Evolutionary conservation across 495 filamentous ascomycete genomes (phyloP), one percentile per base, ranked within the genome.

Genomic region (Parmelia sp.): DNA sequence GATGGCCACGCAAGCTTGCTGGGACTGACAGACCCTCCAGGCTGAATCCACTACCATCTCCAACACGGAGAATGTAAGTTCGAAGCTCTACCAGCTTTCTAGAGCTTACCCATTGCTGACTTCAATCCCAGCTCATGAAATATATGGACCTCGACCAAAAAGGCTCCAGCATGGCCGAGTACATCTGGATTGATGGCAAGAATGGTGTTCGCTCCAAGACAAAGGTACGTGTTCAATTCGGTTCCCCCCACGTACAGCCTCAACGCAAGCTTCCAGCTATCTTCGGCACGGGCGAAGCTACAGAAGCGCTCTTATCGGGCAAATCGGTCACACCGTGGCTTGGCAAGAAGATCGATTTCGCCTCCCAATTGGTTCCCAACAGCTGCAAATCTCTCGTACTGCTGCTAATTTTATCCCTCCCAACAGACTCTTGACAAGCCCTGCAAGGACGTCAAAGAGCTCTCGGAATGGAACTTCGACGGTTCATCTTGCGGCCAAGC

Each of bases 381-480:
- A 23, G 29, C 29, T 7, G 51, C 51, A 55, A 21, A 33, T 55
- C 3, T 33, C 51, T 55, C 29, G 29, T 35, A 33, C 10, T n/a
- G 51, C 29, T 55, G 69, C 68, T 67, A 66, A 73, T 64, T 27
- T 33, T 66, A 56, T 55, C 7, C 21, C 39, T 60, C 17, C 57
- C 58, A 21, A 29, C 75, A 97, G 93, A 97, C 93, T 68, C 84
- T 96, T 47, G 82, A 79, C 71, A 86, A 87, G 76, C 76, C 85
- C 66, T 77, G 80, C 61, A 78, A 80, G 44, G 75, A 71, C 61
- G 78, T 90, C 63, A 88, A 90, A 62, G 91, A 97, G 65, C 90
- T 98, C 65, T 90, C 93, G 65, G 90, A 96, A 76, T 98, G 94
- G 94, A 98, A 97, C 83, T 98, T 98, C 73, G 94, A 98, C 74